Evolutionary conservation across 2,329 filamentous ascomycete genomes (phyloP), one percentile per base, ranked within the genome.

Genomic region (Aspergillus ibericus): DNA sequence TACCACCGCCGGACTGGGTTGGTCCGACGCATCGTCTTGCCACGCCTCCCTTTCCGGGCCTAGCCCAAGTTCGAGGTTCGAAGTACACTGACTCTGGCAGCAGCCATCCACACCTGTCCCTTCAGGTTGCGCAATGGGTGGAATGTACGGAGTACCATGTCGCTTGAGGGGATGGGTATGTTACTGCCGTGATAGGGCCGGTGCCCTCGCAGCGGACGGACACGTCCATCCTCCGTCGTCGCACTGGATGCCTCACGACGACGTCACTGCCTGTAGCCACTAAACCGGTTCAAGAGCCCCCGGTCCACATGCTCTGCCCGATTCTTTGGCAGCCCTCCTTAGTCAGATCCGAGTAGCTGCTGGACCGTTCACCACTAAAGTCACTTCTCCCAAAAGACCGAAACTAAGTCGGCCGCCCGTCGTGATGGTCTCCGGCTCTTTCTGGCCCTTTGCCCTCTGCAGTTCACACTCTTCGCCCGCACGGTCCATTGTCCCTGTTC

Each of bases 181-280:
- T 22, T 22, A 18, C 38, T 13, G 20, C n/a, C n/a, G 9, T 42
- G 13, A 42, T 22, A 42, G 38, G 10, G 18, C 18, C 38, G 38
- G 18, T 42, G 38, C 38, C 18, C 18, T 12, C 38, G 9, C 29
- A 32, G 29, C 29, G 29, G 27, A 29, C 27, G 27, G 27, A 29
- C 27, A 29, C 27, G 27, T 29, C 27, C 27, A 29, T 42, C 18
- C 38, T 42, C 38, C 10, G 18, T 22, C 12, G 52, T 53, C 12
- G 40, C 49, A 54, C 60, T 64, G 40, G 46, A 58, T 61, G 61
- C 60, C 61, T 67, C 67, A 71, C 63, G 38, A 62, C 62, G 66
- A 74, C 70, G 71, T 74, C 71, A 74, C 63, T 52, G 54, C 34
- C 38, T 36, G 40, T 53, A 46, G 20, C 9, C 35, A 42, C 60